Evolutionary conservation across 352 stramenopile species (phyloP).

Genomic region (Globisporangium parvum): DNA sequence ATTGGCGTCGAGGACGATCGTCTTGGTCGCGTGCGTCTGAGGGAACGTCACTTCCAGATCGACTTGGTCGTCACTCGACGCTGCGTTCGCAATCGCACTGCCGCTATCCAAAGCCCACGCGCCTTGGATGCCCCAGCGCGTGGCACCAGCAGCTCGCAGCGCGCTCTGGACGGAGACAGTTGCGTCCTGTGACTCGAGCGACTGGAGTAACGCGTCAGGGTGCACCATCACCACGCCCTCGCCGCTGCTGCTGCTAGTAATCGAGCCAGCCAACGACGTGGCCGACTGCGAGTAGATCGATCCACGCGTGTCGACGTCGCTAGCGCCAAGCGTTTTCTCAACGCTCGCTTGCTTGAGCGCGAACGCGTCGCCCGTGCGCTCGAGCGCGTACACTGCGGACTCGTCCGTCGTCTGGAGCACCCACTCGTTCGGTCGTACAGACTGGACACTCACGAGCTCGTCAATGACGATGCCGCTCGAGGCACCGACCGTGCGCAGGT

Average conservation of each 20-base stretch:
- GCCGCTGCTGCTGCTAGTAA: not conserved
- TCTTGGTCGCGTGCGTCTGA: conserved; percentile 27
- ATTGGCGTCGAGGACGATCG: conserved; percentile 24
- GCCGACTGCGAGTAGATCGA: conserved; percentile 23
- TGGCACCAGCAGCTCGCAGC: conserved; percentile 12
- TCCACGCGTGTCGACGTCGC: conserved; percentile 16
- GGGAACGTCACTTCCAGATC: conserved; percentile 38
- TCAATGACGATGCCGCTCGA: conserved; percentile 2
- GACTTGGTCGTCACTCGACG: conserved; percentile 19
- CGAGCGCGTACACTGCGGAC: conserved; percentile 24
- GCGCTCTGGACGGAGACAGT: conserved; percentile 15
- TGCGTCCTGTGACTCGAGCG: conserved; percentile 6
- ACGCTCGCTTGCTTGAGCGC: conserved; percentile 24
- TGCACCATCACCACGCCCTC: conserved; percentile 27
- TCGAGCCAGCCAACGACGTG: not conserved
- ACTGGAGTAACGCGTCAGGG: conserved; percentile 41
- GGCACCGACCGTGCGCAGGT: conserved; percentile 20
- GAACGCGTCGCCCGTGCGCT: conserved; percentile 20
- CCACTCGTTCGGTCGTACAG: conserved; percentile 34
- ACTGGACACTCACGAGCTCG: conserved; percentile 34
- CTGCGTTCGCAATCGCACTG: conserved; percentile 19
- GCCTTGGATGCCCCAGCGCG: conserved; percentile 18
- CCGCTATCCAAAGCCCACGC: conserved; percentile 22
- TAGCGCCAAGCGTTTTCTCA: not conserved
- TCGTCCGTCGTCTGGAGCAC: conserved; percentile 39